phyloP scores from a whole-genome alignment of 306 rosid genomes.

The Quercus variabilis region DNA sequence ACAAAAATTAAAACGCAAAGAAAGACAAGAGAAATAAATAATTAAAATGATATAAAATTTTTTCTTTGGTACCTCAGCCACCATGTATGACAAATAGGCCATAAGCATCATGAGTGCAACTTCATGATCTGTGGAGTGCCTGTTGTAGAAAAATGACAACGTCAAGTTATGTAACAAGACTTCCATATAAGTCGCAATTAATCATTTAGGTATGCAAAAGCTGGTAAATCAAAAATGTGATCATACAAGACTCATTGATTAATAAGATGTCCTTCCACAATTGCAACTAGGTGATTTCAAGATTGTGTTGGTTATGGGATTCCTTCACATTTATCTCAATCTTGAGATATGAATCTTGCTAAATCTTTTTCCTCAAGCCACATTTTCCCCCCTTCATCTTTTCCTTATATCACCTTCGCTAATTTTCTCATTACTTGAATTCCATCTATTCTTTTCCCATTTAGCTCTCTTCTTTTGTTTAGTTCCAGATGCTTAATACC shows the following conservation, averaged over 20 bases:
- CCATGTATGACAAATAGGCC: conserved; percentile 83
- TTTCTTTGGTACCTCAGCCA: conserved; percentile 59
- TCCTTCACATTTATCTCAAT: neutral
- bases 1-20: no score
- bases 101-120: conserved; percentile 91
- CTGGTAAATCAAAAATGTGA: no score
- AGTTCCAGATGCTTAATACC: neutral
- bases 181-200: neutral
- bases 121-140: conserved; percentile 90
- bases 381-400: neutral
- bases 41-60: neutral
- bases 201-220: neutral
- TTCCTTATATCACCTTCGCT: neutral
- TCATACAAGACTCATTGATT: neutral
- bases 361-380: neutral
- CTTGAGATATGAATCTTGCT: neutral
- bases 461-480: neutral
- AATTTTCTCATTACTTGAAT: neutral
- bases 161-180: neutral
- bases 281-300: neutral
- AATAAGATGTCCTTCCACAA: neutral
- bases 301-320: neutral
- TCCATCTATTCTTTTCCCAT: neutral
- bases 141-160: conserved; percentile 26
- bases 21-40: neutral